Percentiles rank a stretch among this genome's conserved stretches.
Evolutionary conservation across 768 basidiomycete genomes (phyloP).

Genomic region (Lyophyllum semitale): DNA sequence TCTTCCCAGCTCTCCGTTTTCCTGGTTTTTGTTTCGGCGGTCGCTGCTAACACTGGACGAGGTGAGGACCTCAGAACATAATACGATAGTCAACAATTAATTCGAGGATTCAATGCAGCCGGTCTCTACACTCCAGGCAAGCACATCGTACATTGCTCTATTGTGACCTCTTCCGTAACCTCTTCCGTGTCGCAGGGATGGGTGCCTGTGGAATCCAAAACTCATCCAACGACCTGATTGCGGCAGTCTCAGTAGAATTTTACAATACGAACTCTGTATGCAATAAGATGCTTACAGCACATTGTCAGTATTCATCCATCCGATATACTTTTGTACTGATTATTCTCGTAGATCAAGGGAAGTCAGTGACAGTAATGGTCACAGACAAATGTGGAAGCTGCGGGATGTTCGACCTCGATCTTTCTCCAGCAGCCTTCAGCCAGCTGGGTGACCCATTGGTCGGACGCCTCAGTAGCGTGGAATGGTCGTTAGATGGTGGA

Average conservation of each 20-base stretch:
- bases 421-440: conserved; percentile 16
- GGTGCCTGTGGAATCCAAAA: conserved; percentile 18
- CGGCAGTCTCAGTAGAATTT: conserved; percentile 12
- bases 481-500: conserved; percentile 8
- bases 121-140: conserved; percentile 4
- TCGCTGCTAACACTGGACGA: background rate
- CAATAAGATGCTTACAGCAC: conserved; percentile 3
- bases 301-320: conserved; percentile 2
- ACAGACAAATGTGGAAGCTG: conserved; percentile 15
- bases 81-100: background rate
- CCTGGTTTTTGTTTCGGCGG: background rate
- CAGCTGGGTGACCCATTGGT: conserved; percentile 1
- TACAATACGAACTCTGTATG: conserved; percentile 18
- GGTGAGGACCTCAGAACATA: background rate
- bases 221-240: conserved; percentile 5
- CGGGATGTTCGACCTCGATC: conserved; percentile 18
- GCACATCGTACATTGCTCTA: background rate
- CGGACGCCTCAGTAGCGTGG: conserved; percentile 9
- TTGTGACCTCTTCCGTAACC: background rate
- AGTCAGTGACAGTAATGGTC: conserved; percentile 12
- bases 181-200: conserved; percentile 1
- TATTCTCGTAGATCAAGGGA: conserved; percentile 6
- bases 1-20: background rate
- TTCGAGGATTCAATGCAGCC: background rate
- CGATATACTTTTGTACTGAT: background rate